phyloP scores from a whole-genome alignment of 495 filamentous ascomycete genomes.

The Penicillium lagena region DNA sequence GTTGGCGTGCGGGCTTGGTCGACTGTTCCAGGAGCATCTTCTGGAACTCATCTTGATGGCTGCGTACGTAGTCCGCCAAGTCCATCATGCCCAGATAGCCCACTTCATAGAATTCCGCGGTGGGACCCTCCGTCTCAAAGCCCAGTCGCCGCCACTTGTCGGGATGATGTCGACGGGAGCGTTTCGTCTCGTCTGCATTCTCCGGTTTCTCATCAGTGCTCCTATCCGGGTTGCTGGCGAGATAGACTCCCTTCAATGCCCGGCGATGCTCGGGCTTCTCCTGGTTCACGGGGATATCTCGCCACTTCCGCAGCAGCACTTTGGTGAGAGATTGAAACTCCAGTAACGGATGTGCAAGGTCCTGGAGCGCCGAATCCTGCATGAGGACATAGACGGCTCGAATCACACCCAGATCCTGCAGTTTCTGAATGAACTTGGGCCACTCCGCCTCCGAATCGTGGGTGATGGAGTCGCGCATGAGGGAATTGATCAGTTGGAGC shows the following conservation, averaged over 20 bases:
- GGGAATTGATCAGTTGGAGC: constrained; percentile 86
- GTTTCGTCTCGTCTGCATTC: constrained; percentile 43
- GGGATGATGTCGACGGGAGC: constrained; percentile 63
- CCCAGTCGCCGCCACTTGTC: constrained; percentile 93
- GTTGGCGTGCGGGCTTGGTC: constrained; percentile 57
- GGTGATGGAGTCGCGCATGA: constrained; percentile 91
- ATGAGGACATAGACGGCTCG: constrained; percentile 86
- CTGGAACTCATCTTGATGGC: constrained; percentile 86
- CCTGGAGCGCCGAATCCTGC: constrained; percentile 90
- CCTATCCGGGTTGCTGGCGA: constrained; percentile 70
- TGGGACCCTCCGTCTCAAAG: constrained; percentile 85
- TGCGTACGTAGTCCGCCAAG: constrained; percentile 84
- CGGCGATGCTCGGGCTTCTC: constrained; percentile 85
- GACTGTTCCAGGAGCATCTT: constrained; percentile 89
- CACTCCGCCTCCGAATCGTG: constrained; percentile 73
- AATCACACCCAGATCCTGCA: constrained; percentile 92
- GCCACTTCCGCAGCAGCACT: constrained; percentile 84
- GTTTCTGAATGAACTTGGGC: constrained; percentile 87
- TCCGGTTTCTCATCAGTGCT: constrained; percentile 21
- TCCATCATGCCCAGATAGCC: constrained; percentile 98
- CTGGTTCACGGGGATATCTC: constrained; percentile 74
- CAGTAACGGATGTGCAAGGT: constrained; percentile 82
- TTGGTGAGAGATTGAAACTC: constrained; percentile 95
- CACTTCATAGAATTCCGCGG: constrained; percentile 72
- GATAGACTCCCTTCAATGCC: constrained; percentile 74